Percentiles rank a stretch among this genome's conserved stretches.
Conservation (phyloP, 192 early-diverging fungal genomes). For the Entomortierella lignicola region DNA sequence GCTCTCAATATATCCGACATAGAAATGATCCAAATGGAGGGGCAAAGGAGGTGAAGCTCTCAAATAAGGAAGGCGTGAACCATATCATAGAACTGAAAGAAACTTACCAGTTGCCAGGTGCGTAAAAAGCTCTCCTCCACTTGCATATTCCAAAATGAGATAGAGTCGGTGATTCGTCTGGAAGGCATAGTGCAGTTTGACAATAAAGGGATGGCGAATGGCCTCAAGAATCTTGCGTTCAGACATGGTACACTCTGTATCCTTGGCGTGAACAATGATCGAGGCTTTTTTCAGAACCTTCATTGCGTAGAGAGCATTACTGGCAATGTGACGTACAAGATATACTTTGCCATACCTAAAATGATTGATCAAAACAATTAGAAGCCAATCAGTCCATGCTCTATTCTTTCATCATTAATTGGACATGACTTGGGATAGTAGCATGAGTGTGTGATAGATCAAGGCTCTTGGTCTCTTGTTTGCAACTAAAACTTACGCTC, state of each 20-base stretch:
- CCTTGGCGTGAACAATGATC: constrained; percentile 83
- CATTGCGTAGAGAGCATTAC: constrained; percentile 82
- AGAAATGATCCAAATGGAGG: background rate
- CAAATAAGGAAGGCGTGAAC: background rate
- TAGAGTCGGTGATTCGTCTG: constrained; percentile 89
- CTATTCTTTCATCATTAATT: background rate
- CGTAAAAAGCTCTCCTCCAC: constrained; percentile 94
- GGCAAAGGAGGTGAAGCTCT: background rate
- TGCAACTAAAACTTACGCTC: constrained; percentile 58
- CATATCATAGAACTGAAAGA: background rate
- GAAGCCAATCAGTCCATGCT: constrained; percentile 14
- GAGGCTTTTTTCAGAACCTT: constrained; percentile 93
- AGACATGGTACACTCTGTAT: constrained; percentile 85
- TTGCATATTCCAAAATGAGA: constrained; percentile 91
- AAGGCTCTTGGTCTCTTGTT: too few species aligned
- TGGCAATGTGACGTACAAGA: constrained; percentile 77
- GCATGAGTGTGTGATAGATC: too few species aligned
- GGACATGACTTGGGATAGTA: too few species aligned
- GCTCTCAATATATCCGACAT: background rate
- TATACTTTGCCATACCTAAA: constrained; percentile 86
- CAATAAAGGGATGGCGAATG: constrained; percentile 91
- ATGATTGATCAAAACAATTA: background rate
- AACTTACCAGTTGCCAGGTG: constrained; percentile 77
- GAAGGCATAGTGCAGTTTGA: constrained; percentile 93
- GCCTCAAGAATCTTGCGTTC: constrained; percentile 90